A percentile compares a stretch with the other conserved stretches of the same genome.
Conservation (phyloP, 495 filamentous ascomycete species). For the Hypoxylon subgilvum region DNA sequence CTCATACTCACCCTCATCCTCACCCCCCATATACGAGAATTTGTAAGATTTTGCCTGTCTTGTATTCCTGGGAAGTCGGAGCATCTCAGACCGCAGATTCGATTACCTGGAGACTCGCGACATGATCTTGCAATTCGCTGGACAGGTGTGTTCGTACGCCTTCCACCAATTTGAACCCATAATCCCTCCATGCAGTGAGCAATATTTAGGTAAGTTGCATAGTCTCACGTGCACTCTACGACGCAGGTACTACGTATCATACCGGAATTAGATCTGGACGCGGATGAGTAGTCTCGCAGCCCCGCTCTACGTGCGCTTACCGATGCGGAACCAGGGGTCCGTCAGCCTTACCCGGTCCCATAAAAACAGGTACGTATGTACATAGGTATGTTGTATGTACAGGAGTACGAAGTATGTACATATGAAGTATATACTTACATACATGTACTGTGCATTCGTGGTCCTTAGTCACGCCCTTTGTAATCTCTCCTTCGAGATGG, state of each 20-base stretch:
- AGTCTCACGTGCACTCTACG: background rate
- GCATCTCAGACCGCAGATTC: background rate
- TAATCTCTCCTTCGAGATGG: conserved; percentile 11
- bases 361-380: too few species aligned
- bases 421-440: too few species aligned
- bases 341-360: conserved; percentile 14
- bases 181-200: conserved; percentile 19
- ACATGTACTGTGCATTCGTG: too few species aligned
- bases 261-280: background rate
- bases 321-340: conserved; percentile 5
- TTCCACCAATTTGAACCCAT: too few species aligned
- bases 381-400: too few species aligned
- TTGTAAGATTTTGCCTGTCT: background rate
- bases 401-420: too few species aligned
- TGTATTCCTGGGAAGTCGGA: background rate
- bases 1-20: background rate
- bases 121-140: too few species aligned
- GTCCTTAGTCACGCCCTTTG: conserved; percentile 16
- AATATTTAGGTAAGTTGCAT: background rate
- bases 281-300: conserved; percentile 1
- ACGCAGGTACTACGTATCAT: conserved; percentile 18
- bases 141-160: too few species aligned
- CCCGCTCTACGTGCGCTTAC: too few species aligned
- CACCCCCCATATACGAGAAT: background rate
- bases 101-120: background rate